These are phyloP conservation scores for Penicillium sp. DNA, from an alignment of 2,329 filamentous ascomycete species.

Conservation along the genomic window DNA sequence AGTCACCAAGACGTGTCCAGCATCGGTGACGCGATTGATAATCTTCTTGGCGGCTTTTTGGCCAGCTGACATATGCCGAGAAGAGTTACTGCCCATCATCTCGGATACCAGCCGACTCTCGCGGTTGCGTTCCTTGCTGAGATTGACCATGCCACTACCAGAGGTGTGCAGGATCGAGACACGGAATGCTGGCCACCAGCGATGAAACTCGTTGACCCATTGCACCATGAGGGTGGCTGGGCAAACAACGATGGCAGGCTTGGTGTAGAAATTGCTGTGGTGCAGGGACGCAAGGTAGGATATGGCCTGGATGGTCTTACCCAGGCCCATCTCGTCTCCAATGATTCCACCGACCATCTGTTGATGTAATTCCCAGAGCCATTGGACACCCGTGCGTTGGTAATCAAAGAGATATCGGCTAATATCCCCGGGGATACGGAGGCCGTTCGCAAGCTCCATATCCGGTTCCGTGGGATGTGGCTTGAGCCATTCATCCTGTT, in stretches of 20 bases:
- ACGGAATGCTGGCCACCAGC: conserved; percentile 98
- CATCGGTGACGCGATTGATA: conserved; percentile 73
- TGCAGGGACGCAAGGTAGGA: conserved; percentile 87
- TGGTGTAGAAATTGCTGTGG: conserved; percentile 79
- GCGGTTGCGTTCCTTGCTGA: conserved; percentile 58
- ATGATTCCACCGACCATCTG: conserved; percentile 92
- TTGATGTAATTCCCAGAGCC: conserved; percentile 88
- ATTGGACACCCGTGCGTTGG: conserved; percentile 94
- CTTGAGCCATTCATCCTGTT: conserved; percentile 69
- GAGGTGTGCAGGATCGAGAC: conserved; percentile 95
- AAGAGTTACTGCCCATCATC: conserved; percentile 48
- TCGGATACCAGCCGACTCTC: conserved; percentile 64
- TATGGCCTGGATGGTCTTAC: conserved; percentile 82
- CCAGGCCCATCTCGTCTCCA: conserved; percentile 98
- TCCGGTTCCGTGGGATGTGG: conserved; percentile 82
- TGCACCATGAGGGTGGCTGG: conserved; percentile 94
- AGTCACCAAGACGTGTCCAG: conserved; percentile 91
- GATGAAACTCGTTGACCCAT: conserved; percentile 98
- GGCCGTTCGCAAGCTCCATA: conserved; percentile 68
- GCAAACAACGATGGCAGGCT: conserved; percentile 86
- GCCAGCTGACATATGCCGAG: conserved; percentile 48
- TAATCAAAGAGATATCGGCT: conserved; percentile 92
- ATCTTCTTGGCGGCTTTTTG: conserved; percentile 73
- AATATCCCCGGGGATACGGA: conserved; percentile 87
- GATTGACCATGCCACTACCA: conserved; percentile 91